phyloP scores from a whole-genome alignment of 108 stramenopile genomes.

The Epipyxis sp. region DNA sequence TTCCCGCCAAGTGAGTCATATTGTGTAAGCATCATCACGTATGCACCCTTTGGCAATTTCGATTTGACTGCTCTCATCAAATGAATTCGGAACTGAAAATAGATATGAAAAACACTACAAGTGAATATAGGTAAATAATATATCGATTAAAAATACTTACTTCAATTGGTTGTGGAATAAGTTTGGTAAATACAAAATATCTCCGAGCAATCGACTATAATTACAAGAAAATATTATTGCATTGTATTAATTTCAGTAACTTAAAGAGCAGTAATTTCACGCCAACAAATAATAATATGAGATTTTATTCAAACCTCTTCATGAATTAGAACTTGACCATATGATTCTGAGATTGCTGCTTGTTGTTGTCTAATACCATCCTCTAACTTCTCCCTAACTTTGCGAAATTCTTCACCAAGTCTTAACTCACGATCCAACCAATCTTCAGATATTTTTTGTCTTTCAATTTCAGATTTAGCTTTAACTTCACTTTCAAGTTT shows the following conservation, averaged over 20 bases:
- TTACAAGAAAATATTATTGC: too few relatives aligned
- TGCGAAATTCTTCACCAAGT: neutral
- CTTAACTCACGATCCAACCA: neutral
- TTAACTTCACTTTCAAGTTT: conserved; percentile 2
- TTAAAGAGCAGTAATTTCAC: neutral
- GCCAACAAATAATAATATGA: too few relatives aligned
- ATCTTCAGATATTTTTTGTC: neutral
- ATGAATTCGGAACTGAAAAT: conserved; percentile 51
- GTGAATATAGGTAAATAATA: neutral
- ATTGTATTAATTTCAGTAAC: too few relatives aligned
- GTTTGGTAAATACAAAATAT: neutral
- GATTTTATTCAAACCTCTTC: neutral
- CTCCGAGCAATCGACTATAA: neutral
- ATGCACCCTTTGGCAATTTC: conserved; percentile 48
- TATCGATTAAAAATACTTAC: neutral
- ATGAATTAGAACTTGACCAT: neutral
- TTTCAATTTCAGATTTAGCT: neutral
- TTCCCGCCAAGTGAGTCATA: conserved; percentile 55
- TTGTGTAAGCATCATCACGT: conserved; percentile 51
- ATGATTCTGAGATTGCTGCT: neutral
- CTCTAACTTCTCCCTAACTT: conserved; percentile 1
- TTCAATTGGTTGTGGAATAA: neutral
- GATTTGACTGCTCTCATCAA: conserved; percentile 46
- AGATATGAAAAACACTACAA: neutral
- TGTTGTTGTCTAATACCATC: neutral